Percentiles rank a stretch among this genome's conserved stretches.
Conservation (phyloP, 2,329 filamentous ascomycete species). For the Aureobasidium mangrovei region DNA sequence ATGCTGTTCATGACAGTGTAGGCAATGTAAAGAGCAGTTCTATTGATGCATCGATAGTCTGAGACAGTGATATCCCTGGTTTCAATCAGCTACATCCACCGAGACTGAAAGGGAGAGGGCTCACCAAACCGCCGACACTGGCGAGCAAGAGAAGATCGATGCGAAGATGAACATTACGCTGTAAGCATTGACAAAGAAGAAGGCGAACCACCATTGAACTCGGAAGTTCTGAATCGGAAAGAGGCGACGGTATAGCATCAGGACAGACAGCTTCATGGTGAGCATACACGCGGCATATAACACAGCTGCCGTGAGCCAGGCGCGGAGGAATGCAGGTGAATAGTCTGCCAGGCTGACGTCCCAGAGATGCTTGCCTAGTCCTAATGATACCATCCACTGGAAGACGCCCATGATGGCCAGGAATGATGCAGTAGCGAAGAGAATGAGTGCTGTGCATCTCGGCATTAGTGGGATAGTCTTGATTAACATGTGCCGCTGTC, state of each 20-base stretch:
- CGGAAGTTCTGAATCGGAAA: constrained; percentile 12
- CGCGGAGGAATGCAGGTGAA: constrained; percentile 5
- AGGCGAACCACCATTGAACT: constrained; percentile 5
- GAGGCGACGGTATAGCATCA: constrained; percentile 12
- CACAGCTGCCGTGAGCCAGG: background rate
- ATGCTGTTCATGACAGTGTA: constrained; percentile 11
- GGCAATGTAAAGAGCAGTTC: constrained; percentile 8
- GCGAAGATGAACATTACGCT: constrained; percentile 8
- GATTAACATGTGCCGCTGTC: background rate
- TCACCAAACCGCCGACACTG: constrained; percentile 1
- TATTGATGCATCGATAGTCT: constrained; percentile 7
- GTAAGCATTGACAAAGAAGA: constrained; percentile 6
- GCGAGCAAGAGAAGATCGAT: constrained; percentile 9
- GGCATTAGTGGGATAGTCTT: background rate
- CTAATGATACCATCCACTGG: constrained; percentile 8
- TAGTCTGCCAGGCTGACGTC: constrained; percentile 4
- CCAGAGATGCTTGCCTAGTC: constrained; percentile 12
- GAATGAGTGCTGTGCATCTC: background rate
- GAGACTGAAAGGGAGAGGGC: background rate
- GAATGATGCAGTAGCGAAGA: constrained; percentile 3
- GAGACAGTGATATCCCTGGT: background rate
- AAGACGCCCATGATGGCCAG: constrained; percentile 11
- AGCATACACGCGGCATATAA: constrained; percentile 8
- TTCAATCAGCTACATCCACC: background rate
- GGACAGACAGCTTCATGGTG: constrained; percentile 20